phyloP scores from a whole-genome alignment of 768 basidiomycete genomes.

The Xerocomellus dryophilus region DNA sequence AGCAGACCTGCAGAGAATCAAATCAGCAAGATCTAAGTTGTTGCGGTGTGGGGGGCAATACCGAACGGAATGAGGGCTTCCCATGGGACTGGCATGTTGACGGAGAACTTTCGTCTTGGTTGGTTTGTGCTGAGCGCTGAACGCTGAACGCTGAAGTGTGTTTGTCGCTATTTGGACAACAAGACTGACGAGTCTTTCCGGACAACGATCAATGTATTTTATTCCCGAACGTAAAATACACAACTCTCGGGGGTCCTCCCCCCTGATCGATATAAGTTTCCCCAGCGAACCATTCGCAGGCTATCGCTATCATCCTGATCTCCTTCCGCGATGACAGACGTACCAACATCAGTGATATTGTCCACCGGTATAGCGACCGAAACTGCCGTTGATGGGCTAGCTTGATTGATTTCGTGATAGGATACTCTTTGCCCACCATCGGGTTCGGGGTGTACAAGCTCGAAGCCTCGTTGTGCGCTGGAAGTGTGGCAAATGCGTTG shows the following conservation, averaged over 20 bases:
- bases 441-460: conserved; percentile 27
- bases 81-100: conserved; percentile 91
- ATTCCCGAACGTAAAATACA: too few relatives aligned
- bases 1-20: conserved; percentile 57
- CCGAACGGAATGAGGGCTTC: conserved; percentile 97
- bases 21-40: conserved; percentile 4
- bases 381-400: background rate
- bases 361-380: conserved; percentile 5
- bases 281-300: background rate
- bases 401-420: conserved; percentile 6
- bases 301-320: background rate
- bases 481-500: conserved; percentile 21
- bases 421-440: conserved; percentile 24
- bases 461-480: background rate
- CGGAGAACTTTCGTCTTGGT: background rate
- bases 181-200: background rate
- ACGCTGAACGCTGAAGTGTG: conserved; percentile 2
- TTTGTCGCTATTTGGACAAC: conserved; percentile 23
- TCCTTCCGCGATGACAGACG: conserved; percentile 6
- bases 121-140: too few relatives aligned
- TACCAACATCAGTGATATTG: conserved; percentile 8
- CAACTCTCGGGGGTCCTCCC: conserved; percentile 1
- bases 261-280: conserved; percentile 1
- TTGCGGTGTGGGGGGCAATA: conserved; percentile 23
- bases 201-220: too few relatives aligned